Evolutionary conservation across 2,329 filamentous ascomycete species (phyloP).

Genomic region (Nemania sp.): DNA sequence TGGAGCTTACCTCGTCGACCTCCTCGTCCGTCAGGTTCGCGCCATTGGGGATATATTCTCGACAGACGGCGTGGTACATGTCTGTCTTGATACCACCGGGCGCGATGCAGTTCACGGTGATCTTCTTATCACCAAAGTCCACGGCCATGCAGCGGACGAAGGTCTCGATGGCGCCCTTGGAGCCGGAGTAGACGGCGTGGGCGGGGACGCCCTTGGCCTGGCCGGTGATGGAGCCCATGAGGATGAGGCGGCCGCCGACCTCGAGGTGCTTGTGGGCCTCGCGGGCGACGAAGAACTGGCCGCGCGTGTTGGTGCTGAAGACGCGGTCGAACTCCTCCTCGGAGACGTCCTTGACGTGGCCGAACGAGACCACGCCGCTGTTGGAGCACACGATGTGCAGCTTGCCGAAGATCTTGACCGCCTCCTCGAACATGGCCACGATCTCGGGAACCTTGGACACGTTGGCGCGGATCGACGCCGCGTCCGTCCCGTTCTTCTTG

Average conservation of each 20-base stretch:
- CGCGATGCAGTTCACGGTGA: conserved; percentile 69
- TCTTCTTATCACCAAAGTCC: conserved; percentile 68
- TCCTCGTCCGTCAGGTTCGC: conserved; percentile 59
- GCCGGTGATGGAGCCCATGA: conserved; percentile 73
- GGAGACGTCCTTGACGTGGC: conserved; percentile 68
- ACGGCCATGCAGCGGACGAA: conserved; percentile 76
- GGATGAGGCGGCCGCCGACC: conserved; percentile 69
- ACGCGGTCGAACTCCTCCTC: conserved; percentile 74
- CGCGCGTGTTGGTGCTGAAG: conserved; percentile 68
- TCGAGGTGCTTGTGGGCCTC: conserved; percentile 71
- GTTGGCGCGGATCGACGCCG: conserved; percentile 69
- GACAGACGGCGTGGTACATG: conserved; percentile 68
- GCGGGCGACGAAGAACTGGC: conserved; percentile 73
- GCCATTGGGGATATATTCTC: conserved; percentile 64
- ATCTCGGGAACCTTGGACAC: conserved; percentile 67
- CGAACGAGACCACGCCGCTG: conserved; percentile 69
- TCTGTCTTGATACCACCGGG: conserved; percentile 70
- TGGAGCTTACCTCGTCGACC: conserved; percentile 54
- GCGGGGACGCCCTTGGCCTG: conserved; percentile 69
- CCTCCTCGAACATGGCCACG: conserved; percentile 63
- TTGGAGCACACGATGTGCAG: conserved; percentile 73
- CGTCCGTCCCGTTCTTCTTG: conserved; percentile 64
- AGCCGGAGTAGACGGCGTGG: conserved; percentile 74
- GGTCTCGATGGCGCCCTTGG: conserved; percentile 76
- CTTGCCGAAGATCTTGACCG: conserved; percentile 65